A percentile compares a stretch with the other conserved stretches of the same genome.
Conservation (phyloP, 2,329 filamentous ascomycete species). For the Epicoccum sorghinum region DNA sequence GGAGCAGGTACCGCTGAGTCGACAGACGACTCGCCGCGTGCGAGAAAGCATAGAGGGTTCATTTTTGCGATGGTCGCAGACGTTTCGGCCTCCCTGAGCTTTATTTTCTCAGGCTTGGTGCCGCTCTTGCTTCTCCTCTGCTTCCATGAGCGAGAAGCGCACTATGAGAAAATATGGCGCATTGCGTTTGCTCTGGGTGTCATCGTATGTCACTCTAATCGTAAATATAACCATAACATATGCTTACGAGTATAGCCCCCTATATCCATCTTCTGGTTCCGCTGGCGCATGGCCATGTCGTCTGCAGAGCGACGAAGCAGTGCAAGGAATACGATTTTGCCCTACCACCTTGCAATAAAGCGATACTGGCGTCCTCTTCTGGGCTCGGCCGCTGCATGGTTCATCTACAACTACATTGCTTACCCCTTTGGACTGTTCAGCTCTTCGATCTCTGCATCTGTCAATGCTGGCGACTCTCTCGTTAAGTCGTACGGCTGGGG, state of each 20-base stretch:
- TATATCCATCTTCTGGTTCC: conserved; percentile 60
- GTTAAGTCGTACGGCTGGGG: conserved; percentile 34
- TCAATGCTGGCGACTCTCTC: conserved; percentile 28
- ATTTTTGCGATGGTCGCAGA: conserved; percentile 64
- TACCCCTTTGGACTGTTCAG: conserved; percentile 63
- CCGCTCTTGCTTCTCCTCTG: conserved; percentile 60
- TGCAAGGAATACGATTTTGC: conserved; percentile 49
- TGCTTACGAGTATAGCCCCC: conserved; percentile 42
- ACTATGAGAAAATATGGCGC: conserved; percentile 56
- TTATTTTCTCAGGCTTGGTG: conserved; percentile 57
- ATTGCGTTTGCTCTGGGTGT: conserved; percentile 58
- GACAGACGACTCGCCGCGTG: conserved; percentile 55
- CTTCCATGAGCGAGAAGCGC: conserved; percentile 52
- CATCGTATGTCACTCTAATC: conserved; percentile 28
- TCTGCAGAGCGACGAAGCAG: conserved; percentile 57
- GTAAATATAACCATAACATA: no score
- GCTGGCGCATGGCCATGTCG: conserved; percentile 59
- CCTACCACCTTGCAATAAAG: conserved; percentile 56
- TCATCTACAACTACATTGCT: conserved; percentile 61
- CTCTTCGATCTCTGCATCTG: conserved; percentile 53
- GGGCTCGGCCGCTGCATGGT: conserved; percentile 58
- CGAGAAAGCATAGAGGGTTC: conserved; percentile 59
- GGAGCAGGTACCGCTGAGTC: conserved; percentile 59
- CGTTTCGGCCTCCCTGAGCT: conserved; percentile 58
- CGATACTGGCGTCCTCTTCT: conserved; percentile 58